These are phyloP conservation scores for Gracilaria gracilis DNA, from an alignment of 23 red algal genomes.

Conservation along the genomic window DNA sequence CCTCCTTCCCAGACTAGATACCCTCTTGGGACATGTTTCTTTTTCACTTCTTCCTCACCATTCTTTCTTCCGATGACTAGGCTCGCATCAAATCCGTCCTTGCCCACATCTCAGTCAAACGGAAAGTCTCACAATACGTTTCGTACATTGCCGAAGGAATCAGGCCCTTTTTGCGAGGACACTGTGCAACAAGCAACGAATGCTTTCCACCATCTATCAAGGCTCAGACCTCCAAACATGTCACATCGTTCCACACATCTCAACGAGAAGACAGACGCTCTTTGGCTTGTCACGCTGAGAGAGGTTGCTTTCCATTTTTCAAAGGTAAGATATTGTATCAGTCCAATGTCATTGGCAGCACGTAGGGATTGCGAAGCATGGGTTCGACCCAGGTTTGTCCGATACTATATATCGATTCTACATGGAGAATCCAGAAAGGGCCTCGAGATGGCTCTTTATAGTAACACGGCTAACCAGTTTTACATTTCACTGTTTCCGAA, in stretches of 20 bases:
- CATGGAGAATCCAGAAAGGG: neutral
- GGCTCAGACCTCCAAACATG: constrained; percentile 9
- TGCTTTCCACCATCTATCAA: neutral
- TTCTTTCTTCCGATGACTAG: constrained; percentile 3
- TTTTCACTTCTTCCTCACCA: neutral
- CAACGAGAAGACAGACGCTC: neutral
- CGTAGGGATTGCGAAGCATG: neutral
- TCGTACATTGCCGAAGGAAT: neutral
- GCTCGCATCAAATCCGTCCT: neutral
- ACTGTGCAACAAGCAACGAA: neutral
- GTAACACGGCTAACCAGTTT: neutral
- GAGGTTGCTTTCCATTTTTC: constrained; percentile 42
- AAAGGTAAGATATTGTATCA: constrained; percentile 15
- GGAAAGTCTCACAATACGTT: neutral
- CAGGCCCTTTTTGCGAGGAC: neutral
- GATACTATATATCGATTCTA: neutral
- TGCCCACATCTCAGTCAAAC: neutral
- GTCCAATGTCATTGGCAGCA: neutral
- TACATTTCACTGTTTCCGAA: constrained; percentile 1
- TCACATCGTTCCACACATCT: neutral
- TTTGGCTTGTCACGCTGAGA: constrained; percentile 20
- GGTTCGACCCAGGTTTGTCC: neutral
- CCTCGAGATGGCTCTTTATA: neutral
- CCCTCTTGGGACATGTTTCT: neutral
- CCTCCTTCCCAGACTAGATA: neutral